Evolutionary conservation across 805 yeast genomes (phyloP).

Genomic region (Metschnikowia borealis): DNA sequence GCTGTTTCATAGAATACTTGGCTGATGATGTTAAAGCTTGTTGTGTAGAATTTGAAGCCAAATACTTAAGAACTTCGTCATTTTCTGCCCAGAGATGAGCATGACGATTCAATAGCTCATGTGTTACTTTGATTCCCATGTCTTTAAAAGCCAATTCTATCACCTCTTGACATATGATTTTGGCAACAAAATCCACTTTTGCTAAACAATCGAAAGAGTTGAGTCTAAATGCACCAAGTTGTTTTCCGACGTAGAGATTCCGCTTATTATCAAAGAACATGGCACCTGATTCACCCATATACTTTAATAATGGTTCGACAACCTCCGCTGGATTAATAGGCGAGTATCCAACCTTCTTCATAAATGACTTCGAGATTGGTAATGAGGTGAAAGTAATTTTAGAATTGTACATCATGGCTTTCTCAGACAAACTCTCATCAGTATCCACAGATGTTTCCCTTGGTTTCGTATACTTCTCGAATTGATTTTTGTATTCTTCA

Average conservation of each 20-base stretch:
- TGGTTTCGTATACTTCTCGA: constrained; percentile 6
- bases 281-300: constrained; percentile 45
- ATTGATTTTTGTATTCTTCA: constrained; percentile 26
- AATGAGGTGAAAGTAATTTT: constrained; percentile 25
- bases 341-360: constrained; percentile 35
- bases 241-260: constrained; percentile 40
- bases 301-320: constrained; percentile 25
- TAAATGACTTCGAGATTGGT: constrained; percentile 29
- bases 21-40: constrained; percentile 40
- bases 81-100: constrained; percentile 47
- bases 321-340: constrained; percentile 31
- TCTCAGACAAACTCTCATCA: constrained; percentile 6
- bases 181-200: constrained; percentile 47
- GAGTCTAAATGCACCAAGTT: constrained; percentile 47
- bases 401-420: constrained; percentile 24
- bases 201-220: constrained; percentile 48
- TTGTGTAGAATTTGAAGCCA: constrained; percentile 35
- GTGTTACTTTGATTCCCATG: constrained; percentile 31
- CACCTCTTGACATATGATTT: constrained; percentile 46
- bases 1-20: constrained; percentile 31
- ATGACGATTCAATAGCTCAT: constrained; percentile 36
- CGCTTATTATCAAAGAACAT: constrained; percentile 38
- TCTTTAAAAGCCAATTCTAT: constrained; percentile 45
- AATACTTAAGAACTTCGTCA: constrained; percentile 36
- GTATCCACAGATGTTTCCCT: constrained; percentile 7